Base-by-base conservation (phyloP, 371 early-diverging fungal genomes). In the Mucor sp. region DNA sequence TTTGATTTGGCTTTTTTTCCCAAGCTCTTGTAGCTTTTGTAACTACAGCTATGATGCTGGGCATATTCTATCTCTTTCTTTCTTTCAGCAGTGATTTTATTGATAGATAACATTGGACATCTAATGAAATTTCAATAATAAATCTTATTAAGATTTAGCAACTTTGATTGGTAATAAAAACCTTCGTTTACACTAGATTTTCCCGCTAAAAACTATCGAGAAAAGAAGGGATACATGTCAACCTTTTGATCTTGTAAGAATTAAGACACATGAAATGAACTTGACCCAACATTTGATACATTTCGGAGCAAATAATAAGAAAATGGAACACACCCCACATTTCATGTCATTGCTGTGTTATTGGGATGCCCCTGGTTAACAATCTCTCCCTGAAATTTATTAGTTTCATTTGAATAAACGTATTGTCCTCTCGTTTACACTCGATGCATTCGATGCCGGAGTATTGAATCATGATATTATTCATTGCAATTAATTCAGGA, bases 181-280 rank as follows among this genome's bases (percentile, higher is more conserved):
- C 57, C 57, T 57, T 32, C 57, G 25, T 57, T 57, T 57, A 32
- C 57, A 57, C 57, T 57, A 57, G 57, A 57, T 57, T 57, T 57
- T 57, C 57, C 57, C 57, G 57, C 57, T 33, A 57, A n/a, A 28
- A 57, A 19, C 19, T 19, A 23, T 50, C 33, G 32, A 32, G 30
- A 17, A 33, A 30, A 32, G 25, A 50, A 50, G 25, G 50, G 50
- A 19, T 50, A n/a, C 32, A 57, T 57, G 30, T 17, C 33, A 57
- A 9, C 33, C 57, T 30, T 32, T 50, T 50, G 50, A 50, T 50
- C 50, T 50, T 23, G 19, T 50, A 3, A n/a, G 0, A 41, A 41
- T 17, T 17, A 41, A 41, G 41, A 41, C 41, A 41, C 41, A 41
- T 41, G 15, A 17, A 41, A 41, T 41, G 41, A 17, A 41, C 37